These are phyloP conservation scores for Trichoderma gracile DNA, from an alignment of 2,329 filamentous ascomycete genomes.

Conservation along the genomic window DNA sequence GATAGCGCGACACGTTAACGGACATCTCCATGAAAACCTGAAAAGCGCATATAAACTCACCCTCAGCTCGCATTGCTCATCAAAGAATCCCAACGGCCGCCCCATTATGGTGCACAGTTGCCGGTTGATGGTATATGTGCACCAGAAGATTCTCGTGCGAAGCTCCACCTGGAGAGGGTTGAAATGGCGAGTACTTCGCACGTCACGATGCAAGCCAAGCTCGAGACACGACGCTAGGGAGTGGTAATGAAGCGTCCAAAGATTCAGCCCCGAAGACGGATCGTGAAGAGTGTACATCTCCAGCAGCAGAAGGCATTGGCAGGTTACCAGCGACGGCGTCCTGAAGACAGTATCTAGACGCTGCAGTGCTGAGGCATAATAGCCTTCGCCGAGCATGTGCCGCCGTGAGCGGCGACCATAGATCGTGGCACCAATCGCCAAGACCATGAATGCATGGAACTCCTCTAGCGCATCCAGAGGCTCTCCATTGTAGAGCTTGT, in stretches of 20 bases:
- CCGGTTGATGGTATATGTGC: constrained; percentile 53
- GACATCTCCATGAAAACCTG: not conserved
- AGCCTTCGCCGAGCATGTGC: constrained; percentile 31
- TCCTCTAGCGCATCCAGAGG: constrained; percentile 35
- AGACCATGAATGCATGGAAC: constrained; percentile 56
- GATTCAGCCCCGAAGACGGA: constrained; percentile 49
- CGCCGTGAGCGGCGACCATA: constrained; percentile 36
- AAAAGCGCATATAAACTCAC: not conserved
- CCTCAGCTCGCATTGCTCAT: constrained; percentile 55
- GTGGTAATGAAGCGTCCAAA: constrained; percentile 59
- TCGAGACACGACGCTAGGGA: constrained; percentile 54
- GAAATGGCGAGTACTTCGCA: constrained; percentile 45
- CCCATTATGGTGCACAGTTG: constrained; percentile 58
- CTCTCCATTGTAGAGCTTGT: constrained; percentile 39
- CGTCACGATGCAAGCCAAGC: constrained; percentile 52
- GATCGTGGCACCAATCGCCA: constrained; percentile 51
- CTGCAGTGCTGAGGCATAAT: constrained; percentile 44
- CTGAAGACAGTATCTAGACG: constrained; percentile 49
- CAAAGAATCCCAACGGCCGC: constrained; percentile 54
- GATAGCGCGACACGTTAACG: constrained; percentile 35
- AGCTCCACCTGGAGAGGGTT: constrained; percentile 54
- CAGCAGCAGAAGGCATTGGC: constrained; percentile 51
- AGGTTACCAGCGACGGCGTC: constrained; percentile 50
- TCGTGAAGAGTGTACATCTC: constrained; percentile 54
- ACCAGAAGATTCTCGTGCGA: constrained; percentile 58